phyloP scores from a whole-genome alignment of 179 eudicot species.

The Silene vulgaris region DNA sequence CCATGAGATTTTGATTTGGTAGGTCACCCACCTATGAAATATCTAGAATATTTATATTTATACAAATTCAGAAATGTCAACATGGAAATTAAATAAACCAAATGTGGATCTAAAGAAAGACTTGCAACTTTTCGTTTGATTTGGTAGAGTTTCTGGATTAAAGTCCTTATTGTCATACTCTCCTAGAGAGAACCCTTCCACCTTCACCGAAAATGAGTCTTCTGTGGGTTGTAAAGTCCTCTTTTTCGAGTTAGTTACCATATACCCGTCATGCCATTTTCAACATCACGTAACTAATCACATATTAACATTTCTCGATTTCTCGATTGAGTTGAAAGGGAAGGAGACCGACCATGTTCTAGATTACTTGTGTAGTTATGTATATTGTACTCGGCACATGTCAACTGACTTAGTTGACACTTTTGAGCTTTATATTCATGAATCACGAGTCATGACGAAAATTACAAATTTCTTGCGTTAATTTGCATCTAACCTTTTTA shows the following conservation, averaged over 20 bases:
- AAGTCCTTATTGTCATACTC: background rate
- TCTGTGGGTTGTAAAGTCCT: background rate
- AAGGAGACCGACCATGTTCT: background rate
- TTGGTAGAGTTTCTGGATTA: background rate
- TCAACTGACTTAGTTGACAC: too few relatives aligned
- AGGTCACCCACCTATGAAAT: slow-evolving; percentile 24
- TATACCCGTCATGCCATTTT: background rate
- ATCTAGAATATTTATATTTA: background rate
- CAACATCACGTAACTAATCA: slow-evolving; percentile 1
- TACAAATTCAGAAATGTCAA: slow-evolving; percentile 17
- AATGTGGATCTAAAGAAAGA: slow-evolving; percentile 6
- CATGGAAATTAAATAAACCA: slow-evolving; percentile 6
- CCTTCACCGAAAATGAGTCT: background rate
- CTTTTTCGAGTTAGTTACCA: background rate
- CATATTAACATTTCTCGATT: background rate
- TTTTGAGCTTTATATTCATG: too few relatives aligned
- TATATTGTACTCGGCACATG: too few relatives aligned
- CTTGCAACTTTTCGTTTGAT: background rate
- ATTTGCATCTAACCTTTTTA: background rate
- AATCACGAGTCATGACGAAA: too few relatives aligned
- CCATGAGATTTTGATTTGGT: slow-evolving; percentile 5
- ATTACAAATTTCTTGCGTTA: background rate
- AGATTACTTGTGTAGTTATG: too few relatives aligned
- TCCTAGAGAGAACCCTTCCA: background rate
- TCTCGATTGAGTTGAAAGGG: background rate